Evolutionary conservation across 2,329 filamentous ascomycete species (phyloP).

Genomic region (Incumbomyces lentus): DNA sequence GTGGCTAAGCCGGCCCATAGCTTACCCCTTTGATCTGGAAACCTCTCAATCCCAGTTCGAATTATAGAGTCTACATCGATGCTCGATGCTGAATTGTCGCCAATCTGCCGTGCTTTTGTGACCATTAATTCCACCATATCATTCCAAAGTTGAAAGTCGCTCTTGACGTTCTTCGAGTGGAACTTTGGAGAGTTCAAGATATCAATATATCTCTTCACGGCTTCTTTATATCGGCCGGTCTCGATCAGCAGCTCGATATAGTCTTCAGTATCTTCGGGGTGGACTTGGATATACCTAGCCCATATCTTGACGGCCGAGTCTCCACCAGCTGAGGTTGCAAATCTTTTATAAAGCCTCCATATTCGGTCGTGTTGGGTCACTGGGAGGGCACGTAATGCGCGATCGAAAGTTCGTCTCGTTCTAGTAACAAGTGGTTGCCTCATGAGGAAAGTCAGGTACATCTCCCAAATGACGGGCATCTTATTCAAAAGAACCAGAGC

Average conservation of each 20-base stretch:
- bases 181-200: conserved; percentile 86
- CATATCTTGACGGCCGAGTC: conserved; percentile 87
- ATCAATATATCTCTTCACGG: conserved; percentile 80
- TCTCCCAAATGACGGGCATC: conserved; percentile 97
- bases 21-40: conserved; percentile 87
- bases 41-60: conserved; percentile 78
- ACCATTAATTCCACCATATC: conserved; percentile 96
- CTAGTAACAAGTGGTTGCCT: conserved; percentile 84
- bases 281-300: conserved; percentile 92
- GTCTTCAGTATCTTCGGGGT: conserved; percentile 89
- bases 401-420: conserved; percentile 81
- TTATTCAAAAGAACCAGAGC: conserved; percentile 92
- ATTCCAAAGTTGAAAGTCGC: conserved; percentile 92
- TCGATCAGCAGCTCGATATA: conserved; percentile 83
- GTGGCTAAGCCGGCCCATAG: conserved; percentile 90
- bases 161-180: conserved; percentile 84
- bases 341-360: conserved; percentile 83
- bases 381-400: conserved; percentile 79
- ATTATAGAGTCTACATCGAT: conserved; percentile 90
- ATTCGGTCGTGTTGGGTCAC: conserved; percentile 92
- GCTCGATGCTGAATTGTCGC: conserved; percentile 67
- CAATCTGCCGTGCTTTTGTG: conserved; percentile 75
- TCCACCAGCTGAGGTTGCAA: conserved; percentile 82
- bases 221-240: conserved; percentile 77
- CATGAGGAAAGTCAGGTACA: conserved; percentile 85